phyloP scores from a whole-genome alignment of 2,329 filamentous ascomycete genomes.

The Beauveria bassiana region DNA sequence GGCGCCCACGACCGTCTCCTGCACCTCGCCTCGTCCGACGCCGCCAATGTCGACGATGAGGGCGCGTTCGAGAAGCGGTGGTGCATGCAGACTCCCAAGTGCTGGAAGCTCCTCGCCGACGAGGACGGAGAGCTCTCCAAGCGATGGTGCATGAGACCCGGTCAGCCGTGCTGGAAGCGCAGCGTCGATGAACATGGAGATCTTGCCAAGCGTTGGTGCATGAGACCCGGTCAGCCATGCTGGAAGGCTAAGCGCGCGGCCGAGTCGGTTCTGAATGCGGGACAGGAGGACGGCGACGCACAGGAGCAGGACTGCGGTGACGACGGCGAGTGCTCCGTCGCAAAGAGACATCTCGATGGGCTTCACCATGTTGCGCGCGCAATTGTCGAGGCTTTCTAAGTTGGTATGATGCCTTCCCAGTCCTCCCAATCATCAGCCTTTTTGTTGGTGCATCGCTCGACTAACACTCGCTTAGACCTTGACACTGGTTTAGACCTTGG shows the following conservation, averaged over 20 bases:
- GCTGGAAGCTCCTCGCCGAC: conserved; percentile 31
- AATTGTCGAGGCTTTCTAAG: conserved; percentile 20
- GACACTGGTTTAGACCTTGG: not conserved
- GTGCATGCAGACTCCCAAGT: conserved; percentile 10
- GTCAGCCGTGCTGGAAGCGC: conserved; percentile 32
- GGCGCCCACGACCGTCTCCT: conserved; percentile 32
- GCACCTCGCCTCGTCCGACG: conserved; percentile 25
- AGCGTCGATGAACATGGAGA: not conserved
- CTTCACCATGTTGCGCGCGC: conserved; percentile 21
- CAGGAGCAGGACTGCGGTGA: conserved; percentile 20
- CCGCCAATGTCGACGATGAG: conserved; percentile 14
- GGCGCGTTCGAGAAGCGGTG: no score
- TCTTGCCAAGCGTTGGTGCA: not conserved
- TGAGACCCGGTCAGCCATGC: not conserved
- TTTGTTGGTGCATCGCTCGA: not conserved
- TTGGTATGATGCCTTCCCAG: conserved; percentile 4
- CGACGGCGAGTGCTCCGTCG: conserved; percentile 31
- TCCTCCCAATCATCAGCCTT: not conserved
- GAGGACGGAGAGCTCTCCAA: conserved; percentile 20
- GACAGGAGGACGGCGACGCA: conserved; percentile 21
- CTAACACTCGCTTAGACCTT: not conserved
- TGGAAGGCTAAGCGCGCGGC: conserved; percentile 27
- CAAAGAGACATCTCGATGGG: conserved; percentile 26
- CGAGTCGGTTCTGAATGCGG: conserved; percentile 26
- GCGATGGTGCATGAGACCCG: conserved; percentile 29